Base-by-base conservation (phyloP, 345 rosid genomes). In the Heritiera littoralis region DNA sequence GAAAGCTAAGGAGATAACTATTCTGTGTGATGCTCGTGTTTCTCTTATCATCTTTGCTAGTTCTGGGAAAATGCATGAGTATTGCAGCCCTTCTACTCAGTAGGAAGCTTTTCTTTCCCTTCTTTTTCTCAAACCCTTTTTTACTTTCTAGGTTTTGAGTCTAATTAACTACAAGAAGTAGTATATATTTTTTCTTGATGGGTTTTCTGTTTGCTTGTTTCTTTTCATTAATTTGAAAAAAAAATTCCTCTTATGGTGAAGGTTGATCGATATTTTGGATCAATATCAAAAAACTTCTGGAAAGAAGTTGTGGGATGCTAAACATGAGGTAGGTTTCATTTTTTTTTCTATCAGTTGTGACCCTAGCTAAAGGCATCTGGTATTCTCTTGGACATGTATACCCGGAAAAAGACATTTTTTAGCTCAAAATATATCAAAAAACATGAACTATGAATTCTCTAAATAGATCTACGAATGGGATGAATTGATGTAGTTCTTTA, bases 261-360 rank as follows among this genome's bases (percentile, higher is more conserved):
- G 97, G 78, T 77, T 94, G 93, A 81, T 83, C 74, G 92, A 92
- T 77, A 83, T 94, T 79, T 77, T 96, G 89, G 99, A 94, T 52
- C 79, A 82, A 71, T 96, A 96, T 71, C 98, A 94, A 74, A 92
- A 87, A 78, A 86, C 83, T 72, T 89, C 93, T 72, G 94, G 97
- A 64, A 89, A 92, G 78, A 92, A 88, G 86, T 69, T 96, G 61
- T 94, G 99, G 99, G 98, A 96, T 87, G 93, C 91, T 68, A 94
- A 92, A 82, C 99, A 94, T 87, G 98, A 96, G 98, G 99, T 96
- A 80, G 74, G 73, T 79, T 79, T 41, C 43, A 41, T 4, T 38
- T 4, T 38, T 38, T 38, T 38, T 38, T 23, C 28, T 23, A 23
- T 23, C 28, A 23, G 28, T 23, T 23, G 28, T 23, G 28, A 35